Base-by-base conservation (phyloP, 2,329 filamentous ascomycete species). In the Cercospora citrullina region DNA sequence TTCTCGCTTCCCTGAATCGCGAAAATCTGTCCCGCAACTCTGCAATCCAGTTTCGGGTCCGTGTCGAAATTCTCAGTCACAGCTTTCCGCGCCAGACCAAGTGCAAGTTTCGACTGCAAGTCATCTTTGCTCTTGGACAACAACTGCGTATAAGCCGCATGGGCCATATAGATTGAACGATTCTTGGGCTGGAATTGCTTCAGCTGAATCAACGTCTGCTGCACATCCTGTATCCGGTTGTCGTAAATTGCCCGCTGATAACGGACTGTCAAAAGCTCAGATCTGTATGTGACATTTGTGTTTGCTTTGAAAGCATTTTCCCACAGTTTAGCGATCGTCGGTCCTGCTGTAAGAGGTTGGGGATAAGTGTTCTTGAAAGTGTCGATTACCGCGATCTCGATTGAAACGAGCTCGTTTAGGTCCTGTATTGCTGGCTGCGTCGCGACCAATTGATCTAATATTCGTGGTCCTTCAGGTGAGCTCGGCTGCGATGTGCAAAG, bases 171-270 rank as follows among this genome's bases (percentile, higher is more conserved):
- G 21, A 77, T 67, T 6, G 71, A 67, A 12, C 75, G 69, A 64
- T 79, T 75, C 62, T 70, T 71, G 0, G 77, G 76, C 60, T 74
- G 71, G 7, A 75, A 62, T 10, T 71, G 71, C 62, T 78, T 79
- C 60, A 78, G 63, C 55, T 77, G 75, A 28, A 79, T 77, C 30
- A 79, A 68, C 12, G 77, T 69, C 65, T 78, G 75, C 63, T 78
- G 77, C 8, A 73, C 76, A 68, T 79, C 77, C 33, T 71, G 70
- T 39, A 74, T 59, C 39, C 77, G 70, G 53, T 75, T 73, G 60
- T 78, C 75, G 10, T 72, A 60, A 5, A 79, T 70, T 4, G 77
- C 77, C 26, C 72, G 67, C 3, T 72, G 68, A 67, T 77, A 77
- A 21, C 77, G 75, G 3, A 75, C 60, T 10, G 73, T 71, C 16